A percentile compares a stretch with the other conserved stretches of the same genome.
Evolutionary conservation across 495 filamentous ascomycete species (phyloP).

Genomic region (Extremus antarcticus): DNA sequence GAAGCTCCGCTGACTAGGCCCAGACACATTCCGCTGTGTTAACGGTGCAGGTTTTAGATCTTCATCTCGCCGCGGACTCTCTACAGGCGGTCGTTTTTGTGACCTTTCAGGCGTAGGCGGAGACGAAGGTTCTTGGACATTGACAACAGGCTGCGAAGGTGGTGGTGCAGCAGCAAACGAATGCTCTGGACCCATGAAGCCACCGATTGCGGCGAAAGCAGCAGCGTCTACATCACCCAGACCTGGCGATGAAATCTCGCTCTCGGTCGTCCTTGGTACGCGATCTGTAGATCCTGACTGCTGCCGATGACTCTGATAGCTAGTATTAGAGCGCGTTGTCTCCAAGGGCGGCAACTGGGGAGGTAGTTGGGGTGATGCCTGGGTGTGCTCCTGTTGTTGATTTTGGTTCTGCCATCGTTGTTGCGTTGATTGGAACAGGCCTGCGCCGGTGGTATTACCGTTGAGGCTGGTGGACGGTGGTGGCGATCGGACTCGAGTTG

Average conservation of each 20-base stretch:
- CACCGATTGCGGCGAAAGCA: constrained; percentile 3
- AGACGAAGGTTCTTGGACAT: not conserved
- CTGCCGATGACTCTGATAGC: not conserved
- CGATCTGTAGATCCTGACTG: not conserved
- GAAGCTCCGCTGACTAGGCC: not conserved
- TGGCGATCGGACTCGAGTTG: not conserved
- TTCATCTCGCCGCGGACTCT: not conserved
- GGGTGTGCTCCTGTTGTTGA: not conserved
- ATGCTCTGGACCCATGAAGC: constrained; percentile 12
- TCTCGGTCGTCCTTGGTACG: not conserved
- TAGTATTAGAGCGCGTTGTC: not conserved
- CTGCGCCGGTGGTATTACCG: not conserved
- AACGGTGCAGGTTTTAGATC: constrained; percentile 1
- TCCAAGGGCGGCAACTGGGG: not conserved
- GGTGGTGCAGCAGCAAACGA: not conserved
- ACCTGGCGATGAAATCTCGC: constrained; percentile 12
- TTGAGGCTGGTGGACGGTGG: not conserved
- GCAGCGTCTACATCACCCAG: constrained; percentile 9
- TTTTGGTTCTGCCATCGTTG: constrained; percentile 8
- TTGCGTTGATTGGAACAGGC: constrained; percentile 5
- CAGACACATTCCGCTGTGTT: not conserved
- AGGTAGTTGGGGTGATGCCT: not conserved
- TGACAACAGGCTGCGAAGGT: not conserved
- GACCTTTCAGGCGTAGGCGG: not conserved
- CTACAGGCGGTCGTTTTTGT: not conserved